Percentiles rank a stretch among this genome's conserved stretches.
Evolutionary conservation across 1,139 yeast genomes (phyloP).

Genomic region (Meyerozyma carpophila): DNA sequence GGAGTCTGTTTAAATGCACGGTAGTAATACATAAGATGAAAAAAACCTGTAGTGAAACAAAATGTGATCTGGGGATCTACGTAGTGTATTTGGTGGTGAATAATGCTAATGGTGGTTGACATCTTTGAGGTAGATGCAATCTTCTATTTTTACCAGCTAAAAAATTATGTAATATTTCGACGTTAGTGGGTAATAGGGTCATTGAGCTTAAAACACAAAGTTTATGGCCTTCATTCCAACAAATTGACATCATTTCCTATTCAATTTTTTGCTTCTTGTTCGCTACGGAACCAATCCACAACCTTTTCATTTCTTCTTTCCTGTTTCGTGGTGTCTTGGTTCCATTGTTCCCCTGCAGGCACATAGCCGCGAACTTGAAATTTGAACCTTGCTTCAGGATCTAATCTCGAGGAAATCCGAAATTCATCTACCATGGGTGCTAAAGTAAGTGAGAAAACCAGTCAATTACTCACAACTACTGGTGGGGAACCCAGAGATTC

Average conservation of each 20-base stretch:
- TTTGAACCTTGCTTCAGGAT: constrained; percentile 1
- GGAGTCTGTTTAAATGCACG: constrained; percentile 59
- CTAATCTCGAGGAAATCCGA: neutral
- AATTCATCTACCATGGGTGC: constrained; percentile 1
- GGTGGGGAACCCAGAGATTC: neutral
- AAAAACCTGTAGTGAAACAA: neutral
- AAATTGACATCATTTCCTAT: too few relatives aligned
- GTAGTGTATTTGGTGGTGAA: too few relatives aligned
- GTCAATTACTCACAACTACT: neutral
- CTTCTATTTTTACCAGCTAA: too few relatives aligned
- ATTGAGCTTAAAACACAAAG: too few relatives aligned
- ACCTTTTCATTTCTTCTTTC: neutral
- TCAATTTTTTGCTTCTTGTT: too few relatives aligned
- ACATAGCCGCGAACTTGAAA: constrained; percentile 1
- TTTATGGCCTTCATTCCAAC: too few relatives aligned
- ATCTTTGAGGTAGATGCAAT: too few relatives aligned
- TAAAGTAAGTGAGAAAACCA: neutral
- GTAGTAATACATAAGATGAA: constrained; percentile 1
- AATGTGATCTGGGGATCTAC: neutral
- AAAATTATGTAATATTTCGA: too few relatives aligned
- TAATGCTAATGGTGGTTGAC: too few relatives aligned
- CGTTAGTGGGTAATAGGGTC: too few relatives aligned
- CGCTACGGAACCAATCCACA: neutral
- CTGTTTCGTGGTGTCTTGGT: neutral
- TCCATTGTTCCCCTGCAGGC: constrained; percentile 1